Conservation (phyloP, 345 rosid species). For the Tarenaya hassleriana region DNA sequence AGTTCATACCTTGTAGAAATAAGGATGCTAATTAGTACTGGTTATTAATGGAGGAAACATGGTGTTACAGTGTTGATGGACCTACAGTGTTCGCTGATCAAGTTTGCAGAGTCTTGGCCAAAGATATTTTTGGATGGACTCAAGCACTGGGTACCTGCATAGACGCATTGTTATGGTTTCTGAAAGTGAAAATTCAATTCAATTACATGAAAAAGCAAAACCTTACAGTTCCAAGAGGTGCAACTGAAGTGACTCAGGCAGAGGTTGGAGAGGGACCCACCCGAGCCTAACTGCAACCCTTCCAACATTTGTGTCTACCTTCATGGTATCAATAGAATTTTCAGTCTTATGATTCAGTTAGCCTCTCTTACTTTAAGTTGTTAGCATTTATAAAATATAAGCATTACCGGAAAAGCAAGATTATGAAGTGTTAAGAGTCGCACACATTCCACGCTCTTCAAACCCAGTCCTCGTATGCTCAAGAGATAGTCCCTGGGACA, state of each 20-base stretch:
- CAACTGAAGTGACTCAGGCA: conserved; percentile 87
- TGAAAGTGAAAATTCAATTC: background rate
- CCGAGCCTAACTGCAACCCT: conserved; percentile 93
- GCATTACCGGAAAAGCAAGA: conserved; percentile 87
- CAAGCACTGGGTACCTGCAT: conserved; percentile 77
- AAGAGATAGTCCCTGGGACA: conserved; percentile 73
- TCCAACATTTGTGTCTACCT: conserved; percentile 98
- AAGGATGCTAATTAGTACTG: conserved; percentile 22
- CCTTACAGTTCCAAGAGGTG: conserved; percentile 91
- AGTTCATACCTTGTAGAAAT: conserved; percentile 65
- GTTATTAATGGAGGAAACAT: conserved; percentile 3
- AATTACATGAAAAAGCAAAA: conserved; percentile 14
- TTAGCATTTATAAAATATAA: conserved; percentile 13
- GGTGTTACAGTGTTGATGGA: conserved; percentile 14
- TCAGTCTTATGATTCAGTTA: conserved; percentile 8
- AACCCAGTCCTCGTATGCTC: conserved; percentile 74
- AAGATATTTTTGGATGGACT: conserved; percentile 81
- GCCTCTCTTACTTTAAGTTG: conserved; percentile 9
- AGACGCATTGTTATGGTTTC: conserved; percentile 28
- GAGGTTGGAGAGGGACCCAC: conserved; percentile 94
- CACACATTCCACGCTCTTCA: conserved; percentile 96
- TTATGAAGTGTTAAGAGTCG: conserved; percentile 87
- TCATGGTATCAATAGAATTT: conserved; percentile 22
- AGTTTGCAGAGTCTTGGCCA: conserved; percentile 98
- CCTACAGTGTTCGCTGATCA: conserved; percentile 80